Conservation (phyloP, 768 basidiomycete genomes). For the Leucogyrophana mollusca region DNA sequence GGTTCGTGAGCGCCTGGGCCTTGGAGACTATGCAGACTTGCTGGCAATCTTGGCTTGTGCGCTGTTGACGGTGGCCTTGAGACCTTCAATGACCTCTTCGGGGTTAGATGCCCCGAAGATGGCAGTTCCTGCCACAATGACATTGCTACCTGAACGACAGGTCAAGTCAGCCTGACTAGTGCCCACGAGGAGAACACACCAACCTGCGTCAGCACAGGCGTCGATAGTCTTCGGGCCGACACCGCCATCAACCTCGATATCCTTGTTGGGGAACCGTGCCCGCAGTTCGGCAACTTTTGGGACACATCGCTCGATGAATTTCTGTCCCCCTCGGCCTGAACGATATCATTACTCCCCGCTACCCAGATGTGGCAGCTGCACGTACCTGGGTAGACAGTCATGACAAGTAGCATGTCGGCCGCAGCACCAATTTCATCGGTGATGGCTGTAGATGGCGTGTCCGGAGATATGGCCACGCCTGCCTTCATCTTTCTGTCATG, state of each 20-base stretch:
- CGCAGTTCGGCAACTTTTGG: slow-evolving; percentile 92
- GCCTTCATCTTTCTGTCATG: slow-evolving; percentile 87
- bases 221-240: slow-evolving; percentile 90
- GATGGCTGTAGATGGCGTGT: slow-evolving; percentile 86
- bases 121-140: slow-evolving; percentile 96
- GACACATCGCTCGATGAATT: slow-evolving; percentile 90
- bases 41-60: slow-evolving; percentile 53
- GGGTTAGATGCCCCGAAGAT: slow-evolving; percentile 85
- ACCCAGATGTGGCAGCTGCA: neutral
- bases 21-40: too few relatives aligned
- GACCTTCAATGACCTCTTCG: slow-evolving; percentile 66
- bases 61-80: slow-evolving; percentile 69
- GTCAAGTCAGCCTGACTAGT: slow-evolving; percentile 1
- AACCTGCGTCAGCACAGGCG: slow-evolving; percentile 87
- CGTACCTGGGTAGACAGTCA: slow-evolving; percentile 94
- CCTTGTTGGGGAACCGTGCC: slow-evolving; percentile 85
- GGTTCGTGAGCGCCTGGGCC: too few relatives aligned
- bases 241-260: slow-evolving; percentile 98
- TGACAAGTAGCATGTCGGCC: slow-evolving; percentile 95
- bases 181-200: slow-evolving; percentile 11
- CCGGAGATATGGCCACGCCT: slow-evolving; percentile 95
- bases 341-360: neutral
- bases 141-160: slow-evolving; percentile 79
- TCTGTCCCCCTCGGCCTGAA: slow-evolving; percentile 89
- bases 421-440: slow-evolving; percentile 79